A percentile compares a stretch with the other conserved stretches of the same genome.
These are phyloP conservation scores for Bipolaris victoriae DNA, from an alignment of 2,329 filamentous ascomycete species.

Conservation along the genomic window DNA sequence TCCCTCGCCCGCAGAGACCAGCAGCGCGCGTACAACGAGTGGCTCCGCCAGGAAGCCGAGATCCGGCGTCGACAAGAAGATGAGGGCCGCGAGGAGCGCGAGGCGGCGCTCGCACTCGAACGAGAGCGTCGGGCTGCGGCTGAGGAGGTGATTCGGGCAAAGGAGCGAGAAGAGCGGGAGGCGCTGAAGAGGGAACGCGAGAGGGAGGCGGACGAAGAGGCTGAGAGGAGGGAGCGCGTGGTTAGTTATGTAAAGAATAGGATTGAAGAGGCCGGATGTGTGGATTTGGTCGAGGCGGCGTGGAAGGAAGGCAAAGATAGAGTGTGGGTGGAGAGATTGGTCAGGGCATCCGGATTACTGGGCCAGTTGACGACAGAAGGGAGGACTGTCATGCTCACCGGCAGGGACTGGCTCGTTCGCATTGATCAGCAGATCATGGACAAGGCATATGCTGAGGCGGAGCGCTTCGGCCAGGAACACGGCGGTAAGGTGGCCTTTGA, in stretches of 20 bases:
- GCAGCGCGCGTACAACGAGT: constrained; percentile 56
- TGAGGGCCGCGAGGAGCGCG: constrained; percentile 53
- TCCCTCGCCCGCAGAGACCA: constrained; percentile 55
- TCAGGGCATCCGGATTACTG: constrained; percentile 51
- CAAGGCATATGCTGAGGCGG: constrained; percentile 47
- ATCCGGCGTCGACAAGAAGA: constrained; percentile 52
- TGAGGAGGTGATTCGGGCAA: constrained; percentile 53
- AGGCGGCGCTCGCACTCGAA: constrained; percentile 51
- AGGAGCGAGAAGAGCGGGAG: constrained; percentile 50
- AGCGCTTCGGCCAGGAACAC: constrained; percentile 30
- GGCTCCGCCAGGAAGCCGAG: constrained; percentile 56
- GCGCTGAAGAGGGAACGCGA: constrained; percentile 47
- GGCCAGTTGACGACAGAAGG: constrained; percentile 32
- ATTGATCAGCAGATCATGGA: constrained; percentile 50
- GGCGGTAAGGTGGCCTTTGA: constrained; percentile 46
- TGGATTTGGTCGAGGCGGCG: constrained; percentile 51
- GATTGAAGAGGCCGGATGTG: constrained; percentile 30
- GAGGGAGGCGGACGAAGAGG: constrained; percentile 47
- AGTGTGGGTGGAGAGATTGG: constrained; percentile 53
- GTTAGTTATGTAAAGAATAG: constrained; percentile 36
- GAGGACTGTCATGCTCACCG: constrained; percentile 51
- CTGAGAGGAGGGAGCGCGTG: constrained; percentile 36
- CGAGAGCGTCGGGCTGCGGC: constrained; percentile 47
- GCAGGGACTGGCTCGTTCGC: constrained; percentile 52
- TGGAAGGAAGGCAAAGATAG: constrained; percentile 50